These are phyloP conservation scores for Epithemia pelagica DNA, from an alignment of 108 stramenopile genomes.

Conservation along the genomic window DNA sequence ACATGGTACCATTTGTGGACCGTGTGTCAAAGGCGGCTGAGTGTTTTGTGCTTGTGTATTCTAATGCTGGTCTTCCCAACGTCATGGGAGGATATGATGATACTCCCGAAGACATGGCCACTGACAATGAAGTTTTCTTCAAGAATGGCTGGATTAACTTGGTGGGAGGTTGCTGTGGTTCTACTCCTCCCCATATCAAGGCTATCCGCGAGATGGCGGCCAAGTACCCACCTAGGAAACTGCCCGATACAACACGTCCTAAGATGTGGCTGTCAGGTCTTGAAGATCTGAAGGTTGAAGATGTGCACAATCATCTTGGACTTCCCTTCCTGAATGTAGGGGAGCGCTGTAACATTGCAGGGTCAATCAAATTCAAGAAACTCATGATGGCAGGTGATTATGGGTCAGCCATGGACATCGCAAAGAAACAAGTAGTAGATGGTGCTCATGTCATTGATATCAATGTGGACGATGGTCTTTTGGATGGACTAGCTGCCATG, in stretches of 20 bases:
- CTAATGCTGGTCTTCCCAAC: slow-evolving; percentile 82
- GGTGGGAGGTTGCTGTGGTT: slow-evolving; percentile 88
- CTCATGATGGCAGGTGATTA: slow-evolving; percentile 95
- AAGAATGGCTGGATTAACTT: slow-evolving; percentile 70
- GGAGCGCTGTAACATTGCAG: slow-evolving; percentile 92
- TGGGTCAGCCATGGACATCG: slow-evolving; percentile 91
- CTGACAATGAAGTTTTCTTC: slow-evolving; percentile 62
- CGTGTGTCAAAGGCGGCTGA: slow-evolving; percentile 59
- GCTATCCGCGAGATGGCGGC: slow-evolving; percentile 54
- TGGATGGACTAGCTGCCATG: slow-evolving; percentile 95
- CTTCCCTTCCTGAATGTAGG: slow-evolving; percentile 82
- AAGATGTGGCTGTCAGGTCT: slow-evolving; percentile 81
- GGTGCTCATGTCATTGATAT: slow-evolving; percentile 96
- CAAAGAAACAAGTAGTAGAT: slow-evolving; percentile 93
- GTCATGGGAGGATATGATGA: slow-evolving; percentile 96
- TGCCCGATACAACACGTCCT: slow-evolving; percentile 28
- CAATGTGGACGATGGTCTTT: slow-evolving; percentile 95
- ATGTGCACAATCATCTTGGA: slow-evolving; percentile 54
- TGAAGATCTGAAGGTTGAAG: slow-evolving; percentile 64
- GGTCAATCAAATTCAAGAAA: slow-evolving; percentile 89
- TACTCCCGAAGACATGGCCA: slow-evolving; percentile 82
- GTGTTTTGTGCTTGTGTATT: slow-evolving; percentile 81
- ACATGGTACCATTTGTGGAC: slow-evolving; percentile 79
- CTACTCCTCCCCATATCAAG: slow-evolving; percentile 82
- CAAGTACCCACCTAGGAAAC: slow-evolving; percentile 31